phyloP scores from a whole-genome alignment of 2,329 filamentous ascomycete species.

The Neocucurbitaria cava region DNA sequence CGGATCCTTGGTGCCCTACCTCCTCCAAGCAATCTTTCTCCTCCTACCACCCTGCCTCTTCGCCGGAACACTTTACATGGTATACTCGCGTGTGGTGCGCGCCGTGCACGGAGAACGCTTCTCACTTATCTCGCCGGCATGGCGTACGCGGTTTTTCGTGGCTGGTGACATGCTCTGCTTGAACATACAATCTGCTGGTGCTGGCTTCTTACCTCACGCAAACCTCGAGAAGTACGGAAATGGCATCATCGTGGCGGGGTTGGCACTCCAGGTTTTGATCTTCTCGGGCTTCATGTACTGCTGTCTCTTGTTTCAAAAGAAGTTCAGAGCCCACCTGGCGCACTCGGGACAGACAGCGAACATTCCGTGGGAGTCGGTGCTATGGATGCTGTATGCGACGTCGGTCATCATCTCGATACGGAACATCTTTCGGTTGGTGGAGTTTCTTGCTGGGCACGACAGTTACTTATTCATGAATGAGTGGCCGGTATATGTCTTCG shows the following conservation, averaged over 20 bases:
- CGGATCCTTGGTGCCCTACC: conserved; percentile 42
- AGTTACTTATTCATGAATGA: conserved; percentile 58
- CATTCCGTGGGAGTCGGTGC: conserved; percentile 39
- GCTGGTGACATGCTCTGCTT: conserved; percentile 60
- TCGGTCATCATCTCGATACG: conserved; percentile 53
- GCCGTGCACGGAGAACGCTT: conserved; percentile 47
- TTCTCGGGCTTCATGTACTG: conserved; percentile 63
- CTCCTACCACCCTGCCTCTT: conserved; percentile 53
- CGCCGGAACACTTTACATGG: conserved; percentile 55
- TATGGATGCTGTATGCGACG: conserved; percentile 47
- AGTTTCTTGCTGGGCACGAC: conserved; percentile 47
- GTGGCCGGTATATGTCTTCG: conserved; percentile 60
- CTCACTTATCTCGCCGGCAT: conserved; percentile 50
- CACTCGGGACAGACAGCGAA: neutral
- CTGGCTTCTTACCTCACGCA: conserved; percentile 43
- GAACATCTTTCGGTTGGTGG: conserved; percentile 55
- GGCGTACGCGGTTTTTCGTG: conserved; percentile 63
- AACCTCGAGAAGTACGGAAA: conserved; percentile 7
- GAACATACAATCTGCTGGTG: conserved; percentile 56
- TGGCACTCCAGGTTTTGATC: conserved; percentile 64
- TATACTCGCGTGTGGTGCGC: conserved; percentile 46
- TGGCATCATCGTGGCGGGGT: conserved; percentile 59
- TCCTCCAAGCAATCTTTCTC: conserved; percentile 49
- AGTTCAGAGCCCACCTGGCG: conserved; percentile 44
- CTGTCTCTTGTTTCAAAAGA: conserved; percentile 56